These are phyloP conservation scores for Mortierella sp. DNA, from an alignment of 371 early-diverging fungal genomes.

Conservation along the genomic window DNA sequence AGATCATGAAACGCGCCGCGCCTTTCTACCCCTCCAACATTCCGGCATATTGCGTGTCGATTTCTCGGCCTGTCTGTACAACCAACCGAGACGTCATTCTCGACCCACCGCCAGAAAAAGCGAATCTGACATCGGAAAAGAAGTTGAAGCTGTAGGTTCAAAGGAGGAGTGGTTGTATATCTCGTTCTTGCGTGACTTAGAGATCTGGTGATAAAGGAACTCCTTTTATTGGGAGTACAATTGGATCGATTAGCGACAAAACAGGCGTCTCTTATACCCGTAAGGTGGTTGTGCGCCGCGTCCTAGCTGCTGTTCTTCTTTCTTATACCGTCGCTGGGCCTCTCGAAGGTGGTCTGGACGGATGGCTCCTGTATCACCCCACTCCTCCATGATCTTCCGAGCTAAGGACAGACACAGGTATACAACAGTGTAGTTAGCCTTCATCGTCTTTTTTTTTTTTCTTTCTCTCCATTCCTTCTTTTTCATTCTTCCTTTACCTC, in stretches of 20 bases:
- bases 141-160: too few species aligned
- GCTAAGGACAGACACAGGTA: conserved; percentile 52
- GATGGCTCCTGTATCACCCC: conserved; percentile 75
- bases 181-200: too few species aligned
- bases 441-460: background rate
- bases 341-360: conserved; percentile 91
- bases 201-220: too few species aligned
- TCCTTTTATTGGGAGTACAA: background rate
- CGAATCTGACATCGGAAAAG: too few species aligned
- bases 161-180: too few species aligned
- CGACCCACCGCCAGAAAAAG: too few species aligned
- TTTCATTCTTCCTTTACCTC: conserved; percentile 60
- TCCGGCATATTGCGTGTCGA: too few species aligned
- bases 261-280: conserved; percentile 46
- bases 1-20: too few species aligned
- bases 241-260: conserved; percentile 21
- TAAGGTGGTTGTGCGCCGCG: conserved; percentile 25
- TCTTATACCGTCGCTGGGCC: conserved; percentile 86
- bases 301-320: conserved; percentile 26
- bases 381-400: conserved; percentile 76
- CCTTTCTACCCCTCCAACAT: too few species aligned
- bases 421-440: background rate
- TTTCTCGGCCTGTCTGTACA: too few species aligned
- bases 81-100: too few species aligned
- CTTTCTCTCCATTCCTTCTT: background rate